Conservation (phyloP, 2,329 filamentous ascomycete species). For the Pyricularia grisea region DNA sequence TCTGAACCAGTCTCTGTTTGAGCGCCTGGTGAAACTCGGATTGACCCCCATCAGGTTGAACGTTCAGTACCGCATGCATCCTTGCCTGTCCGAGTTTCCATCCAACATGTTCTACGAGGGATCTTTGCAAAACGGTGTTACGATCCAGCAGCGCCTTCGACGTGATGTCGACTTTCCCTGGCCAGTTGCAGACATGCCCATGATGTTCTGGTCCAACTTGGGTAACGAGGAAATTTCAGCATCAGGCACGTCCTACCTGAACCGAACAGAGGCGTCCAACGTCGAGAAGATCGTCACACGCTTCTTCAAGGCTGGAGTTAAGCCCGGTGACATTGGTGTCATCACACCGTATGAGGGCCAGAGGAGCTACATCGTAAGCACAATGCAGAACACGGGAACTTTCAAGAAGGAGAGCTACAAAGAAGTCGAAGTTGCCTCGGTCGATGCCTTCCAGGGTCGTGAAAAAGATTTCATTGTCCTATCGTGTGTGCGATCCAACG, state of each 20-base stretch:
- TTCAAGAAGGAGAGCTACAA: conserved; percentile 99
- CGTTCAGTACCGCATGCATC: conserved; percentile 98
- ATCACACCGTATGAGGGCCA: conserved; percentile 99
- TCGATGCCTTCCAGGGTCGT: conserved; percentile 96
- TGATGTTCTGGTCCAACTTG: conserved; percentile 99
- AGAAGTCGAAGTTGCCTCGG: conserved; percentile 95
- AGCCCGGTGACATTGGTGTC: conserved; percentile 86
- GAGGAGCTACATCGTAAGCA: conserved; percentile 94
- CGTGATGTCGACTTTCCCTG: conserved; percentile 96
- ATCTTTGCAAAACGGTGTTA: conserved; percentile 92
- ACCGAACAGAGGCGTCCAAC: conserved; percentile 92
- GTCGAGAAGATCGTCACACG: conserved; percentile 98
- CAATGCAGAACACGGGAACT: conserved; percentile 96
- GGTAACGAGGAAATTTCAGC: conserved; percentile 98
- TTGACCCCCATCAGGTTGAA: conserved; percentile 87
- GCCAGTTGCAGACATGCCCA: conserved; percentile 87
- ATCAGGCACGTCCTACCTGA: conserved; percentile 94
- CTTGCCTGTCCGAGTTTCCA: conserved; percentile 91
- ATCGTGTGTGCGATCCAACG: conserved; percentile 95
- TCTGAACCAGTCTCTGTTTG: conserved; percentile 95
- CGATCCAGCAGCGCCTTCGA: conserved; percentile 76
- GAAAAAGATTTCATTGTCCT: conserved; percentile 99
- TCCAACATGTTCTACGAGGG: conserved; percentile 99
- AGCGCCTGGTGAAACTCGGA: conserved; percentile 87
- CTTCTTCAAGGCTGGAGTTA: conserved; percentile 98